Conservation (phyloP, 2,329 filamentous ascomycete species). For the Davidsoniella australis region DNA sequence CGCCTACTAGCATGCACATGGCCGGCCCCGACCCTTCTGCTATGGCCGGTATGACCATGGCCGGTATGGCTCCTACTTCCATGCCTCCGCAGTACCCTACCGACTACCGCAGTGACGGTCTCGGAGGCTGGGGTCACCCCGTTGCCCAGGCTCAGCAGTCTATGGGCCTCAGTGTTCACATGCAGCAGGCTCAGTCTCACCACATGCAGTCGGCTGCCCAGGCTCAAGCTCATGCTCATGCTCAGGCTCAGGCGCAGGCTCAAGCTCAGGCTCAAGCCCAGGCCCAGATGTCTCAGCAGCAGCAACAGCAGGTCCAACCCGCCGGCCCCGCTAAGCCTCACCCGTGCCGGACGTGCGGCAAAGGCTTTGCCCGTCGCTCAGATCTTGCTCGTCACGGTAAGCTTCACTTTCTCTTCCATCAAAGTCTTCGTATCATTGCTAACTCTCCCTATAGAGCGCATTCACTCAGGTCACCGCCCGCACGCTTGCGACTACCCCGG, state of each 20-base stretch:
- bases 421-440: conserved; percentile 13
- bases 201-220: conserved; percentile 15
- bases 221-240: neutral
- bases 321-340: conserved; percentile 46
- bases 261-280: conserved; percentile 18
- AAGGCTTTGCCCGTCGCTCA: conserved; percentile 83
- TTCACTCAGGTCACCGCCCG: conserved; percentile 79
- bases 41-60: conserved; percentile 23
- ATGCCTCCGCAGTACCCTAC: conserved; percentile 12
- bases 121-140: conserved; percentile 9
- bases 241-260: neutral
- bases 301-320: conserved; percentile 15
- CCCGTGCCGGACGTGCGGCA: conserved; percentile 75
- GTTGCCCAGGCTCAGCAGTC: conserved; percentile 4
- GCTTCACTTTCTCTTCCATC: conserved; percentile 17
- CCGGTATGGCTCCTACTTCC: conserved; percentile 13
- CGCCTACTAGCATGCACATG: conserved; percentile 33
- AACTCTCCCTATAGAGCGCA: conserved; percentile 54
- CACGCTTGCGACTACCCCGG: conserved; percentile 80
- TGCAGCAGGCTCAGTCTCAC: conserved; percentile 19
- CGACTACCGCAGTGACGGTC: conserved; percentile 12
- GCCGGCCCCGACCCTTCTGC: conserved; percentile 24
- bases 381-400: conserved; percentile 88
- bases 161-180: conserved; percentile 18
- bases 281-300: conserved; percentile 15